phyloP scores from a whole-genome alignment of 2,329 filamentous ascomycete species.

The Akanthomyces dipterigenus region DNA sequence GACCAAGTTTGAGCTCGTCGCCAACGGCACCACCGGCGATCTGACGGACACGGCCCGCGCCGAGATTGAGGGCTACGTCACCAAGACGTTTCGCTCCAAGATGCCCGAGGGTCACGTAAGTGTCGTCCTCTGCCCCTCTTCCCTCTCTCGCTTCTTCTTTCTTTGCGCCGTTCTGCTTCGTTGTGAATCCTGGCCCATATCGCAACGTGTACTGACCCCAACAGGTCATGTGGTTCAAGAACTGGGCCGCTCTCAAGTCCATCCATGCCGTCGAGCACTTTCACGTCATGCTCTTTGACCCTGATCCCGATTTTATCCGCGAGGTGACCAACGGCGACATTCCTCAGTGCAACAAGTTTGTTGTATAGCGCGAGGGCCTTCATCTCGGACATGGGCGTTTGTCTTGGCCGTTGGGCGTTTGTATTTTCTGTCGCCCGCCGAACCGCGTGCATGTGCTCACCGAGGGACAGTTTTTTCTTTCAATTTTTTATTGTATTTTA shows the following conservation, averaged over 20 bases:
- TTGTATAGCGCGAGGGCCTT: conserved; percentile 8
- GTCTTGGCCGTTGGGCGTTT: background rate
- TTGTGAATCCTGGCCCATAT: no score
- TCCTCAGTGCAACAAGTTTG: conserved; percentile 48
- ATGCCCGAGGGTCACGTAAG: conserved; percentile 49
- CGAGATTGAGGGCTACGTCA: conserved; percentile 66
- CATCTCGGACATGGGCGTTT: no score
- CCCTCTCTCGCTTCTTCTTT: no score
- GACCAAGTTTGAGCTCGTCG: conserved; percentile 79
- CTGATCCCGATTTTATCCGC: conserved; percentile 61
- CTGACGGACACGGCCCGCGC: conserved; percentile 56
- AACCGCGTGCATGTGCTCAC: background rate
- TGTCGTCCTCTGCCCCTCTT: background rate
- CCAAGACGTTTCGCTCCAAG: conserved; percentile 53
- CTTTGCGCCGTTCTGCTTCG: no score
- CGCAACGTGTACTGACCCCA: conserved; percentile 6
- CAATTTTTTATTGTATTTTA: conserved; percentile 7
- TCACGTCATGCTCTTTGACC: conserved; percentile 82
- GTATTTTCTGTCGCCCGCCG: background rate
- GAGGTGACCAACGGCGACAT: conserved; percentile 69
- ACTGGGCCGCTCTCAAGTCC: conserved; percentile 80
- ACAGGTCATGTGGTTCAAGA: conserved; percentile 48
- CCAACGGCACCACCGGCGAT: conserved; percentile 58
- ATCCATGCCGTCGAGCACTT: conserved; percentile 87
- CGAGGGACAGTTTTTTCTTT: background rate